phyloP scores from a whole-genome alignment of 495 filamentous ascomycete genomes.

The Neurospora terricola region DNA sequence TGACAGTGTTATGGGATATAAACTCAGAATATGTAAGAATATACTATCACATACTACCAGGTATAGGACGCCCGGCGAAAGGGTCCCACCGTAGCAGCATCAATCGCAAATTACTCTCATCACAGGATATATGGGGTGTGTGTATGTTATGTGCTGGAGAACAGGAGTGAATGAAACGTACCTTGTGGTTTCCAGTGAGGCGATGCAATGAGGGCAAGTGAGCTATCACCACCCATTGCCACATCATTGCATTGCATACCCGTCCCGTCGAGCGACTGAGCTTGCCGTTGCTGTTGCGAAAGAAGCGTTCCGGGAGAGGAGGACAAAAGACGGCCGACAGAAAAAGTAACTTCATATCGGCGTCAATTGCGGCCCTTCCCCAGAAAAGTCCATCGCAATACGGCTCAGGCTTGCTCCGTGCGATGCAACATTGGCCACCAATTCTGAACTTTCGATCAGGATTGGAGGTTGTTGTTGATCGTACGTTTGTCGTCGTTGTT shows the following conservation, averaged over 20 bases:
- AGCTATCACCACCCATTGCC: neutral
- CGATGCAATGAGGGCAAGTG: neutral
- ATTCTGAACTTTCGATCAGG: neutral
- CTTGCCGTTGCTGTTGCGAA: neutral
- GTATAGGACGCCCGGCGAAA: slow-evolving; percentile 23
- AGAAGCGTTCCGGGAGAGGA: neutral
- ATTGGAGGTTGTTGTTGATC: neutral
- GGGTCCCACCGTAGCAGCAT: slow-evolving; percentile 19
- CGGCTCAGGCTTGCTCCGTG: neutral
- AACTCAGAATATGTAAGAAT: slow-evolving; percentile 28
- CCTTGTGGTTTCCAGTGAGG: neutral
- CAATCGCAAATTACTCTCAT: slow-evolving; percentile 29
- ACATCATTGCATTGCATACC: neutral
- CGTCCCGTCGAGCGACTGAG: neutral
- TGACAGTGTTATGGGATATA: neutral
- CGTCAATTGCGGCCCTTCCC: neutral
- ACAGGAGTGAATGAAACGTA: neutral
- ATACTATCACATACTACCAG: slow-evolving; percentile 21
- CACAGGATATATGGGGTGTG: slow-evolving; percentile 3
- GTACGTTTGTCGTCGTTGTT: neutral
- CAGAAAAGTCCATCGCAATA: neutral
- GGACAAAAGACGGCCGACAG: neutral
- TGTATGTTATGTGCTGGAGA: neutral
- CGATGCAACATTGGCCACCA: neutral
- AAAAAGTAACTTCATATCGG: neutral